A percentile compares a stretch with the other conserved stretches of the same genome.
Evolutionary conservation across 1,284 basidiomycete genomes (phyloP).

Genomic region (Pseudozyma hubeiensis): DNA sequence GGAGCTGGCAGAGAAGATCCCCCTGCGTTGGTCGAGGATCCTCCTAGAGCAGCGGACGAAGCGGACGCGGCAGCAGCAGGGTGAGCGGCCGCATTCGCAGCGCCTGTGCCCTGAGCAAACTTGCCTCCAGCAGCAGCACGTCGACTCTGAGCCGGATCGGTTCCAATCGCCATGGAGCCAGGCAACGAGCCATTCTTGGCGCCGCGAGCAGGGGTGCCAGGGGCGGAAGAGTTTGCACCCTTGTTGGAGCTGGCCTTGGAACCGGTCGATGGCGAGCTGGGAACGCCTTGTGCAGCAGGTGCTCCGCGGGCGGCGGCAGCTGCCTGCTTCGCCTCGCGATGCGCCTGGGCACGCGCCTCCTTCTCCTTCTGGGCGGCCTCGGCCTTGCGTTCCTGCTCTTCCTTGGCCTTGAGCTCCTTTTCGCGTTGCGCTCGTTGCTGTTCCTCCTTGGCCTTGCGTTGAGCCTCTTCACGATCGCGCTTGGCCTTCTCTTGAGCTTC

Average conservation of each 20-base stretch:
- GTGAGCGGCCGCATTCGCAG: conserved; percentile 6
- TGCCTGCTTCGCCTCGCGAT: conserved; percentile 72
- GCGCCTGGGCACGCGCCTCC: conserved; percentile 61
- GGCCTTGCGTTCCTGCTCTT: conserved; percentile 46
- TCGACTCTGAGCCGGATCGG: conserved; percentile 11
- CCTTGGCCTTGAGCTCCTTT: conserved; percentile 50
- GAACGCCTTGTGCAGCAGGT: conserved; percentile 9
- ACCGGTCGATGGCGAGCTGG: conserved; percentile 27
- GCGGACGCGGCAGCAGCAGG: conserved; percentile 8
- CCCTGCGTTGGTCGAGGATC: conserved; percentile 6
- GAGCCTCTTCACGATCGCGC: conserved; percentile 69
- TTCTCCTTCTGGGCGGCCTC: conserved; percentile 48
- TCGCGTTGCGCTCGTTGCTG: conserved; percentile 73
- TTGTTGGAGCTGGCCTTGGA: conserved; percentile 23
- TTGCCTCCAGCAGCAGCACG: conserved; percentile 19
- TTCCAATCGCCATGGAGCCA: conserved; percentile 24
- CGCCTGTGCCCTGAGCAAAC: conserved; percentile 4
- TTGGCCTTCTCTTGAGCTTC: conserved; percentile 65
- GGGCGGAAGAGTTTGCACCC: conserved; percentile 13
- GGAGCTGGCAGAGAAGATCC: conserved; percentile 53
- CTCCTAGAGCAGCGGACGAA: conserved; percentile 10
- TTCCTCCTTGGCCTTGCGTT: conserved; percentile 66
- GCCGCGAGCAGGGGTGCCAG: conserved; percentile 30
- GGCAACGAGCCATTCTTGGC: conserved; percentile 36
- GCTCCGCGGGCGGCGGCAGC: conserved; percentile 20